A percentile compares a stretch with the other conserved stretches of the same genome.
Conservation (phyloP, 2,329 filamentous ascomycete species). For the Sporothrix inflata region DNA sequence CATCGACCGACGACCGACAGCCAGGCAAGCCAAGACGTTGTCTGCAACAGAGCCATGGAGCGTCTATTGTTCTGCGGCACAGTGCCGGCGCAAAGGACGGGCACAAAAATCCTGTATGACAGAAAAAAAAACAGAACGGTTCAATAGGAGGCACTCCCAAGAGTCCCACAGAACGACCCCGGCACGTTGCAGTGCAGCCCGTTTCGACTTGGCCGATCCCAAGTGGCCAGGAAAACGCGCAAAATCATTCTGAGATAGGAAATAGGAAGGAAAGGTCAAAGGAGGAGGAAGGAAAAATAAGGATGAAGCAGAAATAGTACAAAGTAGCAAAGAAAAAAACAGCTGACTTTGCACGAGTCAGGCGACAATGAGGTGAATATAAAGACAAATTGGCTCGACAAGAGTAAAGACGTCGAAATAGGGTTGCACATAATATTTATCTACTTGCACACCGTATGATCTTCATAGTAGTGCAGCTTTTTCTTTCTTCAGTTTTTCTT, state of each 20-base stretch:
- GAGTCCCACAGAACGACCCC: constrained; percentile 2
- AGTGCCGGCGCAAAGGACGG: background rate
- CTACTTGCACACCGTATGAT: background rate
- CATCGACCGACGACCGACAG: background rate
- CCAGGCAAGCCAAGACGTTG: background rate
- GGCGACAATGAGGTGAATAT: background rate
- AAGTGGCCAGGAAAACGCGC: background rate
- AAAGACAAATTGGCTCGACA: background rate
- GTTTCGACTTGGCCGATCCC: constrained; percentile 8
- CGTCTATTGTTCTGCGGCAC: background rate
- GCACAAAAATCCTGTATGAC: background rate
- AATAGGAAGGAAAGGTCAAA: background rate
- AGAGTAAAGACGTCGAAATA: background rate
- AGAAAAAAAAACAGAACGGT: background rate
- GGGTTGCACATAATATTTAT: background rate
- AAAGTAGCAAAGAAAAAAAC: background rate
- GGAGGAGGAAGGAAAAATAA: background rate
- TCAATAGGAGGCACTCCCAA: background rate
- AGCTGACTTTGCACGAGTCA: background rate
- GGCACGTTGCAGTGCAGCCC: background rate
- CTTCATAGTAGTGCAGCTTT: background rate
- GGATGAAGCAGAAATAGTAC: background rate
- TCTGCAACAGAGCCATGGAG: too few relatives aligned
- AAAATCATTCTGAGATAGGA: constrained; percentile 1
- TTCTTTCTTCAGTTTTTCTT: background rate